Evolutionary conservation across 768 basidiomycete genomes (phyloP), one percentile per base, ranked within the genome.

Genomic region (Amanita thiersii): DNA sequence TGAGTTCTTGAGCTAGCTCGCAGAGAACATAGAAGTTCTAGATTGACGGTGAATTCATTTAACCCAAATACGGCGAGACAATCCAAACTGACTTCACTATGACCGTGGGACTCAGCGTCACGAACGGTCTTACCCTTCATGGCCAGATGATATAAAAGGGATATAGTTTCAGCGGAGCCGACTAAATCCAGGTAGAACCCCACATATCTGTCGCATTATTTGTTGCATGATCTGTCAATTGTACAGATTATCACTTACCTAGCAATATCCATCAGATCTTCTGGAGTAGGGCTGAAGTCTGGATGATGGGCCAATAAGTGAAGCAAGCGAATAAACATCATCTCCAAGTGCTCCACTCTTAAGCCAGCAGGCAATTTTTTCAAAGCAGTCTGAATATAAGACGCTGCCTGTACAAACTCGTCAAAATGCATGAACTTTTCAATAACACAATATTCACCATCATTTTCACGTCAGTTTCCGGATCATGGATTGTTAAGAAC

Each of bases 251-350:
- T n/a, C 5, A 55, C 82, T 34, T 50, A 96, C 91, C 83, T 88
- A 17, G 85, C 79, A 51, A 91, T 81, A 52, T 86, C 82, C 24
- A 76, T 66, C 26, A 93, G 58, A 30, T 81, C 80, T 24, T 86
- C 84, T 26, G 75, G 71, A 2, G 71, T 68, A 32, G 67, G 70
- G 14, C 69, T 72, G 52, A 91, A 93, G 60, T 99, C 96, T 3
- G 94, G 94, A 56, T 99, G 96, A 55, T 96, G 93, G 0, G 92
- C 89, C 3, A 98, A 69, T 0, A 92, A 60, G 54, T 92, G 86
- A 7, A 98, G 69, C 3, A 98, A 62, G 9, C 94, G 82, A 31
- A 93, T 75, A 51, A 98, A 86, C 1, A 83, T 76, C 42, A 83
- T 63, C 57, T 97, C 94, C 42, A 93, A 72, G 38, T 76, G 62